Evolutionary conservation across 257 asterid genomes (phyloP), one percentile per base, ranked within the genome.

Genomic region (Nicotiana obtusifolia): DNA sequence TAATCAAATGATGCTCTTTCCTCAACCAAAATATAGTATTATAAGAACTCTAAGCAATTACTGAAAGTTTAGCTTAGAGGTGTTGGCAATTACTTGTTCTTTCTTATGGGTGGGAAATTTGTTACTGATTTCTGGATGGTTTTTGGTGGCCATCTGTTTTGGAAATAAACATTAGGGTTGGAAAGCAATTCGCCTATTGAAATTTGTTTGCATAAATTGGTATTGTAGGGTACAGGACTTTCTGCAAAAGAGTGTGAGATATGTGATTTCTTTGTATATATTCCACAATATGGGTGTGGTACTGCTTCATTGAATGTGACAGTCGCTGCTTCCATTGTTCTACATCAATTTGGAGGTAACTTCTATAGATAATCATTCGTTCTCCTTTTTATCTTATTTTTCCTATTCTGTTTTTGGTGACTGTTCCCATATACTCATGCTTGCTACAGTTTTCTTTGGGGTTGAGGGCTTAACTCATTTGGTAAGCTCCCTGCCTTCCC

Each of bases 291-390:
- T 77, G 98, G 98, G 0, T 91, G 93, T 81, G 99, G 98, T 59
- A 96, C 99, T 60, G 99, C 99, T 62, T 96, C 99, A 24, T 60
- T 96, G 83, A 96, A 96, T 67, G 99, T 96, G 35, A 94, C 98
- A 22, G 97, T 96, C 1, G 99, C 98, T 4, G 99, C 98, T 81
- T 96, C 98, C 44, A 94, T 96, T 68, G 90, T 93, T 76, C 91
- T 96, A 13, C 99, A 96, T 83, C 99, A 96, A 85, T 96, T 88
- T 83, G 99, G 93, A 89, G 98, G 99, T 96, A 87, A 49, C 0
- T 44, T 83, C 0, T 52, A 24, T 7, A 0, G 61, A 14, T 7
- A 7, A 24, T 47, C 79, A 73, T 41, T 24, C 26, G 16, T 52
- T 52, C 17, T 73, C 0, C 44, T 73, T 73, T 30, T 47, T 47